Conservation (phyloP, 2,329 filamentous ascomycete genomes). For the Celoporthe dispersa region DNA sequence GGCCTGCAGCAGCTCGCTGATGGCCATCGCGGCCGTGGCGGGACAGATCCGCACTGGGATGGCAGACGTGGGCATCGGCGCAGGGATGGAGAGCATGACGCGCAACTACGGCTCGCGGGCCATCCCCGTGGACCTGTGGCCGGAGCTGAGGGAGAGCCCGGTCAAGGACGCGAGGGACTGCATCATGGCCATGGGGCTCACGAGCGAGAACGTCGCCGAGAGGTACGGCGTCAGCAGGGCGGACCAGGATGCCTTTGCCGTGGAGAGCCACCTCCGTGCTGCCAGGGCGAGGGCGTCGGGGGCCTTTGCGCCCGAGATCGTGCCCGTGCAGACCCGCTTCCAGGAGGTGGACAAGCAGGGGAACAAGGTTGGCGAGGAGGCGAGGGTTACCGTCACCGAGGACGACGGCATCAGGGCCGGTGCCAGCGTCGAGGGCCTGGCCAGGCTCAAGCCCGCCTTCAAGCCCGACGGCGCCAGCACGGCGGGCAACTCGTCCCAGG, state of each 20-base stretch:
- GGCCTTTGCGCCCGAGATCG: constrained; percentile 77
- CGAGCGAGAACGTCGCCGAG: constrained; percentile 83
- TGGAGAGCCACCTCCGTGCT: constrained; percentile 74
- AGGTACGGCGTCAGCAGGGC: constrained; percentile 73
- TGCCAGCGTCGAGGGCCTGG: constrained; percentile 71
- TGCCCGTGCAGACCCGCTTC: constrained; percentile 75
- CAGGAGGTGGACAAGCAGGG: constrained; percentile 67
- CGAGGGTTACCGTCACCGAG: constrained; percentile 68
- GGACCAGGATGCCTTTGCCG: constrained; percentile 85
- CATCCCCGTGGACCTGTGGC: constrained; percentile 84
- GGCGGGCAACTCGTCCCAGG: constrained; percentile 84
- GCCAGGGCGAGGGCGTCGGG: constrained; percentile 70
- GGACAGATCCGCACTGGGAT: constrained; percentile 75
- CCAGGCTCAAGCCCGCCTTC: constrained; percentile 85
- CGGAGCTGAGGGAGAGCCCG: constrained; percentile 66
- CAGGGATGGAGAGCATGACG: constrained; percentile 97
- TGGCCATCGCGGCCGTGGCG: constrained; percentile 75
- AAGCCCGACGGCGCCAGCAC: constrained; percentile 74
- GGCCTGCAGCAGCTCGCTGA: constrained; percentile 79
- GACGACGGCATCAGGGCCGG: constrained; percentile 83
- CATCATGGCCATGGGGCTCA: constrained; percentile 93
- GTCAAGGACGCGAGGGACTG: constrained; percentile 79
- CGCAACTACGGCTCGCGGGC: constrained; percentile 83
- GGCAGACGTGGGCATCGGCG: constrained; percentile 77
- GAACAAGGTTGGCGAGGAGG: constrained; percentile 57